Percentiles rank a stretch among this genome's conserved stretches.
Conservation (phyloP, 1,139 yeast genomes). For the Sugiyamaella pinicola region DNA sequence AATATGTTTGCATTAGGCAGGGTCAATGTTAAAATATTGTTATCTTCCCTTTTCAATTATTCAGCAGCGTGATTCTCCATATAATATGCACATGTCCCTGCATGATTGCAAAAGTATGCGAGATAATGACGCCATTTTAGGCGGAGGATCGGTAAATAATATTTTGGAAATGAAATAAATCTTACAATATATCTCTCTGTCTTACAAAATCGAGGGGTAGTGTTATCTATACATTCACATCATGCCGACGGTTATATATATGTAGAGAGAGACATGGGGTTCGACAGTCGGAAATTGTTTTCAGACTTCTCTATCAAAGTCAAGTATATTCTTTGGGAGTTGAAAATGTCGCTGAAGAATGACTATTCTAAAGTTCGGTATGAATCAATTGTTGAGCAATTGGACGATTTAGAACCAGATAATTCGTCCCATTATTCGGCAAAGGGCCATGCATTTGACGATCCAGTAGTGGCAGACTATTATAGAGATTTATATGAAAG, state of each 20-base stretch:
- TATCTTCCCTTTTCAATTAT: neutral
- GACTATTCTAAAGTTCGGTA: slow-evolving; percentile 11
- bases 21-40: too few relatives aligned
- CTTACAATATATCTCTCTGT: neutral
- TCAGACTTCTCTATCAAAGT: neutral
- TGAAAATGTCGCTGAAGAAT: slow-evolving; percentile 6
- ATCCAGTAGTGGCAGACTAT: slow-evolving; percentile 49
- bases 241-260: neutral
- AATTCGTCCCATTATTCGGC: slow-evolving; percentile 3
- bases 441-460: slow-evolving; percentile 35
- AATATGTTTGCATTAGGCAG: too few relatives aligned
- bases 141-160: slow-evolving; percentile 10
- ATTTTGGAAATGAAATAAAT: neutral
- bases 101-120: slow-evolving; percentile 11
- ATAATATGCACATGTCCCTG: slow-evolving; percentile 12
- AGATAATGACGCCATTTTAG: slow-evolving; percentile 15
- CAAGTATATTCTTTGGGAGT: neutral
- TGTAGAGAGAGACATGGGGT: slow-evolving; percentile 5
- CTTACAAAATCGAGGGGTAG: neutral
- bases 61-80: slow-evolving; percentile 8
- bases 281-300: neutral
- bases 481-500: slow-evolving; percentile 49
- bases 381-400: slow-evolving; percentile 7
- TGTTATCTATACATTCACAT: neutral
- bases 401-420: slow-evolving; percentile 10